Evolutionary conservation across 1,284 basidiomycete species (phyloP).

Genomic region (Anthracocystis walkeri): DNA sequence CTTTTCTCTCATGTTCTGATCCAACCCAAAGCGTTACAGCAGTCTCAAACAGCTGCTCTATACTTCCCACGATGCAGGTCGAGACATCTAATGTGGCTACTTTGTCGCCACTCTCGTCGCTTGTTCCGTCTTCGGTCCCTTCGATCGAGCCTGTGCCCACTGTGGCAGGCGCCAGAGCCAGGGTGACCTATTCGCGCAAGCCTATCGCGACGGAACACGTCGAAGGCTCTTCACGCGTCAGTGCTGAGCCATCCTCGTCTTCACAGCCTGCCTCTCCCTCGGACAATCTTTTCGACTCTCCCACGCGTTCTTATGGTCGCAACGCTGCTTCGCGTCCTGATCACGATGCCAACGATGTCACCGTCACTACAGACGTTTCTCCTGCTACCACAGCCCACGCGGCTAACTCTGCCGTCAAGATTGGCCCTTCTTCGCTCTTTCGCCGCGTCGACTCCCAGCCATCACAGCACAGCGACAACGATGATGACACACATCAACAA

Average conservation of each 20-base stretch:
- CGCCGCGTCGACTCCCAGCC: slow-evolving; percentile 35
- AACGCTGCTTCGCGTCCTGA: slow-evolving; percentile 7
- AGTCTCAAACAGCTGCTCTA: slow-evolving; percentile 1
- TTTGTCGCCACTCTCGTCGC: slow-evolving; percentile 39
- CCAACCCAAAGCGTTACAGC: neutral
- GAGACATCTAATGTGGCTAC: slow-evolving; percentile 12
- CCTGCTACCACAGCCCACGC: slow-evolving; percentile 32
- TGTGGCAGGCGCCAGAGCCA: slow-evolving; percentile 22
- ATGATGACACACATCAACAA: slow-evolving; percentile 2
- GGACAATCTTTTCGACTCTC: slow-evolving; percentile 37
- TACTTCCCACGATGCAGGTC: slow-evolving; percentile 30
- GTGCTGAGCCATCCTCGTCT: slow-evolving; percentile 16
- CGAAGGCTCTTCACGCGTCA: neutral
- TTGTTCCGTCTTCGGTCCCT: slow-evolving; percentile 42
- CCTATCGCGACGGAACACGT: slow-evolving; percentile 10
- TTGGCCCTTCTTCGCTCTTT: slow-evolving; percentile 19
- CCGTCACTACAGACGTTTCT: slow-evolving; percentile 26
- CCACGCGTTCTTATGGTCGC: slow-evolving; percentile 35
- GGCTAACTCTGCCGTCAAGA: slow-evolving; percentile 34
- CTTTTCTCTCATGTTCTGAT: slow-evolving; percentile 5
- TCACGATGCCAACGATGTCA: slow-evolving; percentile 20
- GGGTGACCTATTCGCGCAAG: slow-evolving; percentile 46
- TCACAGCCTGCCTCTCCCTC: slow-evolving; percentile 37
- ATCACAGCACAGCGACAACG: slow-evolving; percentile 22
- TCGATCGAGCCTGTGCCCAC: slow-evolving; percentile 25